Evolutionary conservation across 768 basidiomycete genomes (phyloP), one percentile per base, ranked within the genome.

Genomic region (Leccinum obscurum): DNA sequence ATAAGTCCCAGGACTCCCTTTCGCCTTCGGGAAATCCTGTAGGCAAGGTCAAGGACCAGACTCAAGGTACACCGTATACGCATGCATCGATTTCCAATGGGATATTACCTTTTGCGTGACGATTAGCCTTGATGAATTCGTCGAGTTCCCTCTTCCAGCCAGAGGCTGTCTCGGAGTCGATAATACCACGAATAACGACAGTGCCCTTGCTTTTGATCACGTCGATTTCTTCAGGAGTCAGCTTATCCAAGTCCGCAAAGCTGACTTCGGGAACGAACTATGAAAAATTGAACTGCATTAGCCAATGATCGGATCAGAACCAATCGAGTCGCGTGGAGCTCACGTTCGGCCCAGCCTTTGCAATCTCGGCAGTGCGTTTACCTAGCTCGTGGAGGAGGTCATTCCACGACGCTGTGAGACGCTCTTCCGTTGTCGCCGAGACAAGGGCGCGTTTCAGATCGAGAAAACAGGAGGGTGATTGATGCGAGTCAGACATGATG

Each of bases 1-100:
- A 90, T 56, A 90, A 81, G 66, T 84, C 76, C 72, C 86, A 89
- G 73, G 90, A 89, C 65, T 90, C 87, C 56, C 85, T 88, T 63
- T 89, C 74, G n/a, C 79, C 63, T 6, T 61, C 77, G 0, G 88
- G 86, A 34, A 78, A 57, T 17, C 86, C 85, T 87, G 49, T 14
- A 57, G 44, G 20, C 17, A 62, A 26, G 8, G 9, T 11, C 56
- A 26, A 32, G 44, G 26, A 26, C 26, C 26, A 26, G 26, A 4
- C 26, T 26, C 26, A 26, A 26, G 26, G 11, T 11, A 34, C 11
- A 11, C 9, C 8, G 6, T 24, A 22, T 15, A 10, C n/a, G 30
- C 59, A 32, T 34, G 4, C 15, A 48, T 22, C 13, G 46, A 20
- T 6, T 13, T 35, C 11, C 14, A 14, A 13, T 8, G 41, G 39